A percentile compares a stretch with the other conserved stretches of the same genome.
phyloP scores from a whole-genome alignment of 129 eudicot species.

The Dittrichia graveolens region DNA sequence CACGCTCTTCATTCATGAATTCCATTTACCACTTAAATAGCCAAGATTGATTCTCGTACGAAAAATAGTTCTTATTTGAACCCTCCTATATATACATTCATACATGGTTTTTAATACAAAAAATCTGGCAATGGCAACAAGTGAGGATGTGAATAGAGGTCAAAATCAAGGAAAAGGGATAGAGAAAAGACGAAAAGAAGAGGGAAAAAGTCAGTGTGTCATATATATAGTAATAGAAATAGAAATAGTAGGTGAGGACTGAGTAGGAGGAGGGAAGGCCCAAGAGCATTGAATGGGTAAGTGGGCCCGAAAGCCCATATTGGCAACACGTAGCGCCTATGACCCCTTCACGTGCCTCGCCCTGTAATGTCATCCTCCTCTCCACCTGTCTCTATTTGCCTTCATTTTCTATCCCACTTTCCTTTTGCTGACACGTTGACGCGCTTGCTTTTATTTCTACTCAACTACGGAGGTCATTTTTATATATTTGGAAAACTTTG shows the following conservation, averaged over 20 bases:
- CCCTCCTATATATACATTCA: too few relatives aligned
- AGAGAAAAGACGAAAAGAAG: constrained; percentile 14
- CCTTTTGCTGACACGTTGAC: constrained; percentile 33
- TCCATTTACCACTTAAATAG: too few relatives aligned
- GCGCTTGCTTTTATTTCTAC: too few relatives aligned
- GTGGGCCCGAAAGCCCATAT: constrained; percentile 38
- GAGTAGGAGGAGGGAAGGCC: constrained; percentile 1
- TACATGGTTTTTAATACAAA: too few relatives aligned
- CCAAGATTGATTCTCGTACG: too few relatives aligned
- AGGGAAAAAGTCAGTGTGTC: neutral
- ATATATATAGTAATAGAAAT: neutral
- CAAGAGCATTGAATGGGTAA: constrained; percentile 18
- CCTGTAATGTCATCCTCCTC: constrained; percentile 24
- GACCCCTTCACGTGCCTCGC: constrained; percentile 32
- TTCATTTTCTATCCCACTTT: neutral
- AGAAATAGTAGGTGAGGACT: neutral
- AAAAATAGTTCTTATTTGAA: too few relatives aligned
- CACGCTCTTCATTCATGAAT: too few relatives aligned
- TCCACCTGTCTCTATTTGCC: constrained; percentile 29
- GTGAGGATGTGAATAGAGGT: constrained; percentile 2
- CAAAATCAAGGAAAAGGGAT: constrained; percentile 30
- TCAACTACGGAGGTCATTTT: too few relatives aligned
- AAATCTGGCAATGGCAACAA: neutral
- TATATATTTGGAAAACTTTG: too few relatives aligned
- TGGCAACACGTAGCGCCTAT: constrained; percentile 23